Percentiles rank a stretch among this genome's conserved stretches.
Evolutionary conservation across 176 grass and related monocot genomes (phyloP).

Genomic region (Aegilops longissima): DNA sequence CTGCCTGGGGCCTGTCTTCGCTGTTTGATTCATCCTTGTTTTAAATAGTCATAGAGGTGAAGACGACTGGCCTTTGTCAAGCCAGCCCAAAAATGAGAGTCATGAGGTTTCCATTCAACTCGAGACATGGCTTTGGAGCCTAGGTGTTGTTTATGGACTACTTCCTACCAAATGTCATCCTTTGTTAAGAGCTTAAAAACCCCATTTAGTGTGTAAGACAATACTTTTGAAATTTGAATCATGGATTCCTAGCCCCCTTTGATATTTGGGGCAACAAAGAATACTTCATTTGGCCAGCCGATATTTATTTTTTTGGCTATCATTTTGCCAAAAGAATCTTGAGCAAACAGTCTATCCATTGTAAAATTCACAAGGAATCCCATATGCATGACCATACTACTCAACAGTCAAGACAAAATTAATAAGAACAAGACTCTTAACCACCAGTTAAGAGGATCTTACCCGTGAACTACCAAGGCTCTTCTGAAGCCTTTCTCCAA

Average conservation of each 20-base stretch:
- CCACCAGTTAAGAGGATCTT: background rate
- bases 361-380: background rate
- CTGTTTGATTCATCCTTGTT: too few species aligned
- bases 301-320: background rate
- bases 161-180: background rate
- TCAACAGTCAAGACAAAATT: background rate
- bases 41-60: too few species aligned
- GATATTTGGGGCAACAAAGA: background rate
- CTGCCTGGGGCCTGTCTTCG: too few species aligned
- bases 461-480: background rate
- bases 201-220: background rate
- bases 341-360: background rate
- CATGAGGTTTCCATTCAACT: too few species aligned
- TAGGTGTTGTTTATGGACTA: too few species aligned
- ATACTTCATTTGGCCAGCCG: background rate
- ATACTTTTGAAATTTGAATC: background rate
- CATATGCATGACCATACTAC: background rate
- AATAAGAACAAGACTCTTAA: background rate
- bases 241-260: background rate
- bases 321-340: background rate
- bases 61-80: too few species aligned
- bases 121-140: too few species aligned
- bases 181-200: too few species aligned
- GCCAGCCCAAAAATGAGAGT: too few species aligned
- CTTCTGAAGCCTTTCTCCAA: background rate